Conservation (phyloP, 805 yeast species). For the Candida montana region DNA sequence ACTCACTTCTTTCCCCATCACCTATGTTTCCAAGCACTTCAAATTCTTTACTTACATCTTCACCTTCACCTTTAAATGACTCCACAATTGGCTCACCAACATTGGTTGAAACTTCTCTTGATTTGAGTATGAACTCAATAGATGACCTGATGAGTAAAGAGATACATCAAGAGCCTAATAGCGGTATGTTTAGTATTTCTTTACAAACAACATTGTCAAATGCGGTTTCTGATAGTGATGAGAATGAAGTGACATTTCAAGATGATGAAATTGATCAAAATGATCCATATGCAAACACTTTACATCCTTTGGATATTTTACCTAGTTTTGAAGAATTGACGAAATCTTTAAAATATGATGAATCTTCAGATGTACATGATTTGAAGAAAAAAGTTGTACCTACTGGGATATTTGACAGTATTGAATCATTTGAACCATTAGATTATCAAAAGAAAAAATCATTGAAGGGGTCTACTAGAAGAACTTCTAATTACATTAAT, state of each 20-base stretch:
- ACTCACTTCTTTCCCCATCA: neutral
- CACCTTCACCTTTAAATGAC: slow-evolving; percentile 4
- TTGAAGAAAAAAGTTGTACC: neutral
- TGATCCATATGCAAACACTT: slow-evolving; percentile 21
- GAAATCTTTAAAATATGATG: neutral
- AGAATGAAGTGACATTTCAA: slow-evolving; percentile 3
- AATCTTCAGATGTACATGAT: neutral
- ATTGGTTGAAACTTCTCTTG: slow-evolving; percentile 4
- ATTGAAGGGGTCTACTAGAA: slow-evolving; percentile 5
- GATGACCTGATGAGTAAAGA: slow-evolving; percentile 1
- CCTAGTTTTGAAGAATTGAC: slow-evolving; percentile 11
- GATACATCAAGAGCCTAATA: neutral
- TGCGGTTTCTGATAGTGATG: neutral
- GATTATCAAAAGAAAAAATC: neutral
- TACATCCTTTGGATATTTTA: slow-evolving; percentile 22
- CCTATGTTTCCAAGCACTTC: neutral
- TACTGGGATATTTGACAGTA: neutral
- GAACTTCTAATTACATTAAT: slow-evolving; percentile 16
- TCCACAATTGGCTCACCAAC: slow-evolving; percentile 5
- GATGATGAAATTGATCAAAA: neutral
- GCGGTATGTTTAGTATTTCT: neutral
- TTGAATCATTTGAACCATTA: neutral
- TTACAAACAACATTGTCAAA: neutral
- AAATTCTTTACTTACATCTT: neutral
- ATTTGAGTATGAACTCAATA: slow-evolving; percentile 3